These are phyloP conservation scores for Abortiporus biennis DNA, from an alignment of 1,284 basidiomycete species.

Conservation along the genomic window DNA sequence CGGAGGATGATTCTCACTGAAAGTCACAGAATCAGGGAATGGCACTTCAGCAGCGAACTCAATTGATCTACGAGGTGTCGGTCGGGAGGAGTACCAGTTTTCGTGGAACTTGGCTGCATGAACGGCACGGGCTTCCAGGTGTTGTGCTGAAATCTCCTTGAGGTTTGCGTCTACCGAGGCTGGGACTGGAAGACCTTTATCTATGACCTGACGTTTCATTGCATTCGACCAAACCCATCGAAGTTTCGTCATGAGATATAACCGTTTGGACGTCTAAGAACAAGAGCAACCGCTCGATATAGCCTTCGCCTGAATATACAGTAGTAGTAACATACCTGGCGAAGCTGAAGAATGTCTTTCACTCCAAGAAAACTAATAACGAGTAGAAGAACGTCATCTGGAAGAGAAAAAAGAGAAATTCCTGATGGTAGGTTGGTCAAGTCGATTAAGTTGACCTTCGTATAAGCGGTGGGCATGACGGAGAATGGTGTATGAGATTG, in stretches of 20 bases:
- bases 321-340: conserved; percentile 22
- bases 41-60: conserved; percentile 17
- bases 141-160: conserved; percentile 24
- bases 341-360: conserved; percentile 27
- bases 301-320: background rate
- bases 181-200: conserved; percentile 27
- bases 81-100: conserved; percentile 29
- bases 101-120: conserved; percentile 30
- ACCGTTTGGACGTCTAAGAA: conserved; percentile 26
- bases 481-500: no score
- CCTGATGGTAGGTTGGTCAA: background rate
- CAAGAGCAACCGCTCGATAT: conserved; percentile 5
- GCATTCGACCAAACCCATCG: conserved; percentile 34
- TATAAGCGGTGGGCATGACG: background rate
- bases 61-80: conserved; percentile 18
- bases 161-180: conserved; percentile 23
- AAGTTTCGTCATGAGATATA: conserved; percentile 25
- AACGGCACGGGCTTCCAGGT: conserved; percentile 30
- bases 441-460: background rate
- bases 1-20: background rate
- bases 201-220: conserved; percentile 27
- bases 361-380: conserved; percentile 28
- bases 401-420: conserved; percentile 15
- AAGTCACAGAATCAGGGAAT: background rate
- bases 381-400: conserved; percentile 30